Conservation (phyloP, 1,139 yeast genomes). For the Zygoascus meyerae region DNA sequence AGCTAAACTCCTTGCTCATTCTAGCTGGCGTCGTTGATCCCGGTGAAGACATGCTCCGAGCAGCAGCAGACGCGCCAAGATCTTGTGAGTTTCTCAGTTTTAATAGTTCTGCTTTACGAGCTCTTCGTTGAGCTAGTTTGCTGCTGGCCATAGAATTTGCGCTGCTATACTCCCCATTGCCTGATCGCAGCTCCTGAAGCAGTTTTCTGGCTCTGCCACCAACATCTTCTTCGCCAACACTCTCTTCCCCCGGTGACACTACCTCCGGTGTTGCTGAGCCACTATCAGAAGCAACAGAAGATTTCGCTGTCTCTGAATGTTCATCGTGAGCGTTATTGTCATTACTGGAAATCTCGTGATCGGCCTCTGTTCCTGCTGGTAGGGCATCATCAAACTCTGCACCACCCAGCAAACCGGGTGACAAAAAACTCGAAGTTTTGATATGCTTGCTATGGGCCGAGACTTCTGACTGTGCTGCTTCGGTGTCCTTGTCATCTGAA, state of each 20-base stretch:
- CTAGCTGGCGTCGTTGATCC: background rate
- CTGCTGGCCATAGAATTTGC: constrained; percentile 13
- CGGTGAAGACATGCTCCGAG: constrained; percentile 1
- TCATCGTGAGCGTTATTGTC: background rate
- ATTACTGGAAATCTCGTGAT: background rate
- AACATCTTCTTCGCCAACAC: constrained; percentile 40
- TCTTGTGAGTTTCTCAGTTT: constrained; percentile 15
- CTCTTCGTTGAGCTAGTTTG: constrained; percentile 26
- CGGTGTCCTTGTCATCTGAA: background rate
- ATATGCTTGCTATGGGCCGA: background rate
- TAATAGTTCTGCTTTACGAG: constrained; percentile 25
- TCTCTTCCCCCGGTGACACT: constrained; percentile 30
- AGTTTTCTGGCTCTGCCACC: constrained; percentile 57
- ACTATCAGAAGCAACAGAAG: background rate
- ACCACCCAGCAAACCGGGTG: constrained; percentile 10
- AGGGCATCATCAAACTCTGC: background rate
- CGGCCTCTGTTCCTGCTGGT: background rate
- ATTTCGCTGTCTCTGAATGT: background rate
- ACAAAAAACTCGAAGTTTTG: constrained; percentile 7
- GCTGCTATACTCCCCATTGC: constrained; percentile 18
- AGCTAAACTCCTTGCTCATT: background rate
- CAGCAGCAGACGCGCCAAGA: background rate
- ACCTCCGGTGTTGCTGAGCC: background rate
- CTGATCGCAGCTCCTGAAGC: constrained; percentile 51
- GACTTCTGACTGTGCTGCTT: background rate